phyloP scores from a whole-genome alignment of 1,139 yeast genomes.

The Saccharomyces hybrid region DNA sequence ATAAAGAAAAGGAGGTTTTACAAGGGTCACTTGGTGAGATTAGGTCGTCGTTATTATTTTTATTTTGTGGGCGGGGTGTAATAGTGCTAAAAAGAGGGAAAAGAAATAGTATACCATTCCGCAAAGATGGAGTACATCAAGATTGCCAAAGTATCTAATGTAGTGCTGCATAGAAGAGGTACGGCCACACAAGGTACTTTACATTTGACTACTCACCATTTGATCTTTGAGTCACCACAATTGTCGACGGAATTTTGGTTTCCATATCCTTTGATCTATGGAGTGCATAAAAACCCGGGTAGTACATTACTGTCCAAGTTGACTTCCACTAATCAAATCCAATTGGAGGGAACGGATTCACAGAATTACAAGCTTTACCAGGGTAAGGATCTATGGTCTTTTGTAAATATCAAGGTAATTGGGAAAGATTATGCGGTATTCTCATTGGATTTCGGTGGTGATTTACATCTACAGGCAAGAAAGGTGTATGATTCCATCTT shows the following conservation, averaged over 20 bases:
- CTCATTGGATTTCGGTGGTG: slow-evolving; percentile 64
- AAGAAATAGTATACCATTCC: background rate
- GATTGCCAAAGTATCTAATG: slow-evolving; percentile 57
- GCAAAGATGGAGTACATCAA: slow-evolving; percentile 48
- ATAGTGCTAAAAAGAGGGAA: background rate
- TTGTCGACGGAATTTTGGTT: slow-evolving; percentile 74
- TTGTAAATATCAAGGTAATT: slow-evolving; percentile 53
- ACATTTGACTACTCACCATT: slow-evolving; percentile 76
- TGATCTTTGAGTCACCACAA: slow-evolving; percentile 55
- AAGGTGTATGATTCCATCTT: slow-evolving; percentile 71
- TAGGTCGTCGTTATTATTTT: background rate
- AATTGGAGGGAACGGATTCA: background rate
- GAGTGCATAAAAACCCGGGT: slow-evolving; percentile 49
- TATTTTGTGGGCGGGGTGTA: background rate
- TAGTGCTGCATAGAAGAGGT: slow-evolving; percentile 66
- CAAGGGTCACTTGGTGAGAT: background rate
- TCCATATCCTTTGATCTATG: slow-evolving; percentile 79
- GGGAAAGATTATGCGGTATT: slow-evolving; percentile 87
- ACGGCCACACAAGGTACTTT: slow-evolving; percentile 57
- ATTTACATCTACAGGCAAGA: slow-evolving; percentile 41
- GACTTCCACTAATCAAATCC: background rate
- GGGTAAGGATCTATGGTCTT: slow-evolving; percentile 41
- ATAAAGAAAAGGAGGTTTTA: background rate
- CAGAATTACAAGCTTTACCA: slow-evolving; percentile 11
- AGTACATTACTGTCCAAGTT: slow-evolving; percentile 30